A percentile compares a stretch with the other conserved stretches of the same genome.
These are phyloP conservation scores for Panellus pusillus DNA, from an alignment of 768 basidiomycete species.

Conservation along the genomic window DNA sequence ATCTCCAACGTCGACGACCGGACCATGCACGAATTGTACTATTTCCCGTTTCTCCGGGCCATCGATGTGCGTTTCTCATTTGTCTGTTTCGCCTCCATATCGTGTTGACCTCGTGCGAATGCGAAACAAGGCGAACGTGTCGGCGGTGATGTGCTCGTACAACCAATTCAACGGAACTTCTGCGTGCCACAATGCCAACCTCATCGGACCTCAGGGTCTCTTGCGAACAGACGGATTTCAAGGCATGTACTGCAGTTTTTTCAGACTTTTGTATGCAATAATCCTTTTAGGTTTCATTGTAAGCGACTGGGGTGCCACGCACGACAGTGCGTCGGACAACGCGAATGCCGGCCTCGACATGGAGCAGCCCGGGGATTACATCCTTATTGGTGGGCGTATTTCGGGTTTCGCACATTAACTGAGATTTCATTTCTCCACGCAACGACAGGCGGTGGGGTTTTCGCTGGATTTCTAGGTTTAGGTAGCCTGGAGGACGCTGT, in stretches of 20 bases:
- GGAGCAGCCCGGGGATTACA: slow-evolving; percentile 30
- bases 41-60: slow-evolving; percentile 49
- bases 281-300: slow-evolving; percentile 51
- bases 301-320: slow-evolving; percentile 30
- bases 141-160: slow-evolving; percentile 31
- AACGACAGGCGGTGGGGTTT: slow-evolving; percentile 35
- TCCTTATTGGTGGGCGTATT: slow-evolving; percentile 31
- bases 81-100: background rate
- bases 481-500: slow-evolving; percentile 36
- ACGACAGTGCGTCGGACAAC: slow-evolving; percentile 22
- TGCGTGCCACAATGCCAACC: slow-evolving; percentile 43
- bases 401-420: slow-evolving; percentile 26
- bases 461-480: slow-evolving; percentile 26
- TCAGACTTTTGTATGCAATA: slow-evolving; percentile 30
- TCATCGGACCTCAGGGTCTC: slow-evolving; percentile 25
- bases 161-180: slow-evolving; percentile 43
- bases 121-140: slow-evolving; percentile 31
- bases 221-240: slow-evolving; percentile 20
- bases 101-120: background rate
- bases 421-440: slow-evolving; percentile 20
- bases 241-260: slow-evolving; percentile 32
- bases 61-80: slow-evolving; percentile 33
- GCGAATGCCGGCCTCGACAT: slow-evolving; percentile 26
- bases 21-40: slow-evolving; percentile 54
- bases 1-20: slow-evolving; percentile 55